These are phyloP conservation scores for Pelargonium myrrhifolium DNA, from an alignment of 441 rosid genomes.

Conservation along the genomic window DNA sequence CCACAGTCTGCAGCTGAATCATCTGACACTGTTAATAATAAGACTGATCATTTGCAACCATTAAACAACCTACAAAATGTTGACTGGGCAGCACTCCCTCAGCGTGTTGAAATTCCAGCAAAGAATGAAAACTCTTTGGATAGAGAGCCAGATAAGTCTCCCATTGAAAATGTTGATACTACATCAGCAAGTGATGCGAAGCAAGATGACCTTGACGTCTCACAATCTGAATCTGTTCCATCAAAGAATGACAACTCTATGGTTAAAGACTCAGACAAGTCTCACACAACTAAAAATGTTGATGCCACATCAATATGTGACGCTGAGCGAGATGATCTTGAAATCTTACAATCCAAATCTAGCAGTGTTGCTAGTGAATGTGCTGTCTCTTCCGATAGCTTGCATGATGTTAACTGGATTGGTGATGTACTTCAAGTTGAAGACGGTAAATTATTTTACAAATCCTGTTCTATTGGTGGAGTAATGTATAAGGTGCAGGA, in stretches of 20 bases:
- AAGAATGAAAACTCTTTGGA: slow-evolving; percentile 12
- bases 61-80: slow-evolving; percentile 26
- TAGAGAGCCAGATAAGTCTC: slow-evolving; percentile 7
- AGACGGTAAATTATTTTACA: slow-evolving; percentile 46
- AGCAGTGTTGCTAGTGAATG: slow-evolving; percentile 15
- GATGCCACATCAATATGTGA: slow-evolving; percentile 13
- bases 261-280: slow-evolving; percentile 22
- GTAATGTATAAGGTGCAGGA: slow-evolving; percentile 46
- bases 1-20: slow-evolving; percentile 24
- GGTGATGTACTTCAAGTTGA: slow-evolving; percentile 32
- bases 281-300: slow-evolving; percentile 14
- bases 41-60: slow-evolving; percentile 29
- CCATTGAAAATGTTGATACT: not conserved
- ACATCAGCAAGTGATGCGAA: not conserved
- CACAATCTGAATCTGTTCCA: slow-evolving; percentile 13
- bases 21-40: slow-evolving; percentile 16
- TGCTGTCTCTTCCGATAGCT: slow-evolving; percentile 23
- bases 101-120: slow-evolving; percentile 24
- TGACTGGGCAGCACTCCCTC: slow-evolving; percentile 22
- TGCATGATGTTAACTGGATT: slow-evolving; percentile 38
- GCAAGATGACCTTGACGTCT: not conserved
- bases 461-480: slow-evolving; percentile 44
- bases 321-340: slow-evolving; percentile 28
- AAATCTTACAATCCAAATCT: slow-evolving; percentile 19
- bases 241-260: slow-evolving; percentile 14